Base-by-base conservation (phyloP, 2,329 filamentous ascomycete genomes). In the Ophiostoma ulmi region DNA sequence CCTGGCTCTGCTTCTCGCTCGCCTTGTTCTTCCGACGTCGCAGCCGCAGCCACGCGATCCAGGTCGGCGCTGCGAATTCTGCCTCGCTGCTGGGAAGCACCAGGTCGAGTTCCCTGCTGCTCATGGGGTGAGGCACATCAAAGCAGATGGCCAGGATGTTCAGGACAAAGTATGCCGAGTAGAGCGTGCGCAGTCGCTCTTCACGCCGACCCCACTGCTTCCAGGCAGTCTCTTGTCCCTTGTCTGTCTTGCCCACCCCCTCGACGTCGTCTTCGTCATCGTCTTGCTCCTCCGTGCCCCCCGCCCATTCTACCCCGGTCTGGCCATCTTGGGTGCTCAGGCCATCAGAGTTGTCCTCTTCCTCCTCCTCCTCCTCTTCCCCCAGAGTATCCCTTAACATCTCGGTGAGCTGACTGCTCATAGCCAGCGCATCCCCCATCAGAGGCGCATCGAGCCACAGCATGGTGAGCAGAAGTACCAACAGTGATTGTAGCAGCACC, bases 91-190 rank as follows among this genome's bases (percentile, higher is more conserved):
- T 48, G 20, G 69, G 61, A n/a, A 70, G 41, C 20, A 8, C 58
- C 55, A 70, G 11, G 41, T 64, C 58, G 10, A 70, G 14, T 22
- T 38, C 69, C 5, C 6, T 26, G 39, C 39, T 66, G 17, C 58
- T 64, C 13, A 70, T 31, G 4, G 61, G 61, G 14, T 63, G 61
- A 20, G 69, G 63, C 26, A 64, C 39, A 22, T 66, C 58, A 44
- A 70, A 70, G 61, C 61, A 70, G 61, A 70, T 70, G 39, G 61
- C 35, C 17, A 65, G 41, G 11, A 70, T 48, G 22, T 64, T 64
- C 6, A 70, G 20, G 1, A 70, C 61, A 70, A 70, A 65, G 44
- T 66, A 70, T 6, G 69, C 61, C 36, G 58, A 70, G 61, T 70
- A 70, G 5, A 70, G 38, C 22, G 69, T 70, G 17, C 69, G 69